Evolutionary conservation across 176 grass and related monocot genomes (phyloP), one percentile per base, ranked within the genome.

Genomic region (Saccharum officinarum): DNA sequence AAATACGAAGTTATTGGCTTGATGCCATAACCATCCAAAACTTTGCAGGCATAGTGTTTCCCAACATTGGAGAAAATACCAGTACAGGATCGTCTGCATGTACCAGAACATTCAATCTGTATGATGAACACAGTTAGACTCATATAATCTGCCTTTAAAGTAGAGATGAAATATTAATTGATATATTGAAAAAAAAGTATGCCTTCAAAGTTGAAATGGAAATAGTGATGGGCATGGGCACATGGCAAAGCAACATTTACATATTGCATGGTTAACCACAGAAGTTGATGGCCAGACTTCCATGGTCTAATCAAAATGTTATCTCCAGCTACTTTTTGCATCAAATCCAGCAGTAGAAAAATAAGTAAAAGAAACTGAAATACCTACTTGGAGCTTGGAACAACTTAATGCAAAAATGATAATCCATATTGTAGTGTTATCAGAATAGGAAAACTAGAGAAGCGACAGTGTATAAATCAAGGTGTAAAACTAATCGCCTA

Each of bases 181-280:
- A 80, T 63, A 50, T 50, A 81, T 13, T 40, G 62, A 69, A 73
- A 55, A 52, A 20, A 55, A 73, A 67, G 11, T 25, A 20, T 31
- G 25, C 44, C 33, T 25, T 79, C 41, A 74, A 88, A 80, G 22
- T 73, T 55, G 25, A 26, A 80, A 75, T 39, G 60, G n/a, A 40
- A 23, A 68, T 23, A 22, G 34, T n/a, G 33, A 55, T 84, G 15
- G 6, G 57, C 36, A 69, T n/a, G n/a, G n/a, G 3, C 4, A 76
- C 28, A 67, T 84, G 33, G 8, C 5, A 76, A 38, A 28, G 42
- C 8, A 63, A 57, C 22, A 82, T 72, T 60, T 55, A 49, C 33
- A 57, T 3, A 78, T n/a, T 31, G 34, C 4, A 44, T 37, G 61
- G 20, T 67, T 44, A 83, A 13, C 20, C 62, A 86, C 2, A 82